Conservation (phyloP, 345 rosid species). For the Aethionema arabicum region DNA sequence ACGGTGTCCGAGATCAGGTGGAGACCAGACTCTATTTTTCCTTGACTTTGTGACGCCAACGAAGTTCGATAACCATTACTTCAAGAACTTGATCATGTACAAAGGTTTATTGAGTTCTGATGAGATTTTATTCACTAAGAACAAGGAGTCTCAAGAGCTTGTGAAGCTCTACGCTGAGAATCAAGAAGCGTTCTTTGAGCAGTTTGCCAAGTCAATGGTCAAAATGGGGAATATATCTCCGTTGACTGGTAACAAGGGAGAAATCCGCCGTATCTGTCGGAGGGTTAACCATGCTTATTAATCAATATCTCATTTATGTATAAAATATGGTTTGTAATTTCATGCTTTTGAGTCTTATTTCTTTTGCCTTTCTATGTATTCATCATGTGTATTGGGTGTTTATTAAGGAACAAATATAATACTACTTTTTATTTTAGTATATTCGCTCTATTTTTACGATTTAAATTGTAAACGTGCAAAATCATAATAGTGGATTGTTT, state of each 20-base stretch:
- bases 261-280: slow-evolving; percentile 62
- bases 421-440: neutral
- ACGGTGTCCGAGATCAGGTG: slow-evolving; percentile 53
- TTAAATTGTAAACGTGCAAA: neutral
- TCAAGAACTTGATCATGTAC: slow-evolving; percentile 57
- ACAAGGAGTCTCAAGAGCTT: slow-evolving; percentile 46
- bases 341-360: slow-evolving; percentile 16
- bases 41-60: slow-evolving; percentile 57
- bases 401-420: neutral
- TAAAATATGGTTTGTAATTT: neutral
- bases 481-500: neutral
- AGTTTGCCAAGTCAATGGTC: slow-evolving; percentile 72
- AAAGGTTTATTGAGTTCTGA: slow-evolving; percentile 76
- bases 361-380: slow-evolving; percentile 9
- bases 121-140: slow-evolving; percentile 61
- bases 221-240: slow-evolving; percentile 79
- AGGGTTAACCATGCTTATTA: slow-evolving; percentile 46
- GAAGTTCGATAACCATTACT: slow-evolving; percentile 73
- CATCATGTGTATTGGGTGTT: slow-evolving; percentile 6
- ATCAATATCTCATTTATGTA: slow-evolving; percentile 3
- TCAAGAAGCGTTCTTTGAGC: slow-evolving; percentile 56
- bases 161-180: slow-evolving; percentile 58
- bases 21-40: slow-evolving; percentile 58
- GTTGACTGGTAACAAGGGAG: slow-evolving; percentile 60
- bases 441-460: neutral